Evolutionary conservation across 352 stramenopile genomes (phyloP).

Genomic region (Globisporangium nunn): DNA sequence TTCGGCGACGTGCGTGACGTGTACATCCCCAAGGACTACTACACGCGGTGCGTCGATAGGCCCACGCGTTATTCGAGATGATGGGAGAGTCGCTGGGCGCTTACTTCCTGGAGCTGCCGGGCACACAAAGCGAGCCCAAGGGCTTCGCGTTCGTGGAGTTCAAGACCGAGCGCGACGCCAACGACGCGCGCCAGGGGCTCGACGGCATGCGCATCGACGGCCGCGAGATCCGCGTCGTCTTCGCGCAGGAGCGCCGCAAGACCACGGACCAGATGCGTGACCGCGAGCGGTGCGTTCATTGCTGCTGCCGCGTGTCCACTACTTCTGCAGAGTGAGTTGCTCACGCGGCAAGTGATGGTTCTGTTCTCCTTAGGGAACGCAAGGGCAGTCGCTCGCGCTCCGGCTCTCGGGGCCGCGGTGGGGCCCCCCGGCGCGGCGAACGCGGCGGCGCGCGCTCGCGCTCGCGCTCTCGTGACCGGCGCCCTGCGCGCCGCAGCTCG

Average conservation of each 20-base stretch:
- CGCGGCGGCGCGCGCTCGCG: constrained; percentile 21
- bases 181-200: constrained; percentile 87
- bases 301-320: neutral
- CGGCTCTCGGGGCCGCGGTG: constrained; percentile 18
- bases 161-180: constrained; percentile 86
- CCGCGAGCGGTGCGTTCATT: constrained; percentile 45
- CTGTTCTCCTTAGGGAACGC: constrained; percentile 10
- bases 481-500: constrained; percentile 35
- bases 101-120: no score
- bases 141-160: constrained; percentile 96
- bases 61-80: neutral
- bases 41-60: constrained; percentile 67
- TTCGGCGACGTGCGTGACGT: constrained; percentile 94
- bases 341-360: neutral
- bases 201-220: constrained; percentile 90
- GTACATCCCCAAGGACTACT: constrained; percentile 93
- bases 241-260: constrained; percentile 95
- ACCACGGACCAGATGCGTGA: constrained; percentile 93
- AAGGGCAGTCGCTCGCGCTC: constrained; percentile 33
- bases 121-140: constrained; percentile 74
- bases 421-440: constrained; percentile 2
- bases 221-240: constrained; percentile 91
- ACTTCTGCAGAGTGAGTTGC: no score
- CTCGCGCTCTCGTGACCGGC: constrained; percentile 41
- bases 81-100: no score